A percentile compares a stretch with the other conserved stretches of the same genome.
These are phyloP conservation scores for Eucalyptus globulus DNA, from an alignment of 345 rosid species.

Conservation along the genomic window DNA sequence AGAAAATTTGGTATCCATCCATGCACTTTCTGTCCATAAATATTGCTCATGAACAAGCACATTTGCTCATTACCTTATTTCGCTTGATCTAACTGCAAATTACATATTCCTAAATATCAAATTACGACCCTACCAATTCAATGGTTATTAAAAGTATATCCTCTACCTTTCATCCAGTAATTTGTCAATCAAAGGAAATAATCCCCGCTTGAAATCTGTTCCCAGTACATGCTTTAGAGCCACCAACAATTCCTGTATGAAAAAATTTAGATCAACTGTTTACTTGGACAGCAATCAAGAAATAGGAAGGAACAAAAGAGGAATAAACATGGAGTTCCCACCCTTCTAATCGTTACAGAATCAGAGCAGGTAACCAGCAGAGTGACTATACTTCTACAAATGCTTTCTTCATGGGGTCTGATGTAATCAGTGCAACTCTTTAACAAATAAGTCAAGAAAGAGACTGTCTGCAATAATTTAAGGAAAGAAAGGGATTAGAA, in stretches of 20 bases:
- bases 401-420: conserved; percentile 94
- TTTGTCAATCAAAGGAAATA: conserved; percentile 94
- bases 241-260: conserved; percentile 84
- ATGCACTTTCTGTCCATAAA: not conserved
- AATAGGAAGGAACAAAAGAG: not conserved
- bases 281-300: not conserved
- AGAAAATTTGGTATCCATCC: not conserved
- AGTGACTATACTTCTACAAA: conserved; percentile 95
- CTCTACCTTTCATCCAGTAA: conserved; percentile 87
- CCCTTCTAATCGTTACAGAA: conserved; percentile 94
- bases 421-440: conserved; percentile 96
- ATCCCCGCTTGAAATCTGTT: conserved; percentile 96
- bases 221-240: conserved; percentile 96
- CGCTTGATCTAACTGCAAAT: not conserved
- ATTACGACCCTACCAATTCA: not conserved
- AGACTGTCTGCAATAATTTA: conserved; percentile 67
- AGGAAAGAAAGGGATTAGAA: conserved; percentile 4
- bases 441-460: conserved; percentile 89
- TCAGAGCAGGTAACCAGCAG: conserved; percentile 98
- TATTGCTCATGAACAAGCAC: not conserved
- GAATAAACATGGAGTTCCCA: conserved; percentile 1
- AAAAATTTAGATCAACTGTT: not conserved
- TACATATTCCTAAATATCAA: not conserved
- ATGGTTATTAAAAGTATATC: not conserved
- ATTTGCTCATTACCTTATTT: not conserved